Conservation (phyloP, 2,329 filamentous ascomycete genomes). For the Blastomyces gilchristii region DNA sequence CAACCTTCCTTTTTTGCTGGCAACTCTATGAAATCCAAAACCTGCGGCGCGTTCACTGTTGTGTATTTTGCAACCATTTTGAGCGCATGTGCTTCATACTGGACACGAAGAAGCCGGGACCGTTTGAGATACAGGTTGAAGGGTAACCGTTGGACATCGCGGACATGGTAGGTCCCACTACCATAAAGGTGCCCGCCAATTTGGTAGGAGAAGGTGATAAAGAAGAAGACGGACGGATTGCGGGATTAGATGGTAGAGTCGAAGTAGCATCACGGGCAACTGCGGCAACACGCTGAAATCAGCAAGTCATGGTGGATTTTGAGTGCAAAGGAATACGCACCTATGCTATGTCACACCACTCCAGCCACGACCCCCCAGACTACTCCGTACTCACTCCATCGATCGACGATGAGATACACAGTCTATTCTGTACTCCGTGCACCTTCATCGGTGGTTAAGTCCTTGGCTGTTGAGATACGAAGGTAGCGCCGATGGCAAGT, state of each 20-base stretch:
- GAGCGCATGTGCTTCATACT: neutral
- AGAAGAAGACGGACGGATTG: constrained; percentile 7
- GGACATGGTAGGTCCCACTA: neutral
- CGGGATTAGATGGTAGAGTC: constrained; percentile 10
- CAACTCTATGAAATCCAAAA: constrained; percentile 9
- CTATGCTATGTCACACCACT: too few species aligned
- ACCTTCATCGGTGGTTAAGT: too few species aligned
- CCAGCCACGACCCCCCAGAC: too few species aligned
- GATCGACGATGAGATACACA: too few species aligned
- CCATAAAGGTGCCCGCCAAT: constrained; percentile 7
- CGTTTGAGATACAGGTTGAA: constrained; percentile 11
- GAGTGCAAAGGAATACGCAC: too few species aligned
- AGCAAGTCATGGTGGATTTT: neutral
- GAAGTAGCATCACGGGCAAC: constrained; percentile 6
- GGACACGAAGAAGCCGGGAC: neutral
- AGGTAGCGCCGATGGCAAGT: too few species aligned
- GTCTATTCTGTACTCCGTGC: too few species aligned
- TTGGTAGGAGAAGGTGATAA: constrained; percentile 10
- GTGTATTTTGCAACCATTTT: neutral
- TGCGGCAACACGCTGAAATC: constrained; percentile 2
- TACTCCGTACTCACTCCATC: too few species aligned
- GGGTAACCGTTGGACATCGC: constrained; percentile 9
- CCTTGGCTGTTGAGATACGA: too few species aligned
- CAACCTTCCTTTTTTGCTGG: constrained; percentile 6
- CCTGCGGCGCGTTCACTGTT: constrained; percentile 9